A percentile compares a stretch with the other conserved stretches of the same genome.
Conservation (phyloP, 495 filamentous ascomycete species). For the Hypoxylon fuscum region DNA sequence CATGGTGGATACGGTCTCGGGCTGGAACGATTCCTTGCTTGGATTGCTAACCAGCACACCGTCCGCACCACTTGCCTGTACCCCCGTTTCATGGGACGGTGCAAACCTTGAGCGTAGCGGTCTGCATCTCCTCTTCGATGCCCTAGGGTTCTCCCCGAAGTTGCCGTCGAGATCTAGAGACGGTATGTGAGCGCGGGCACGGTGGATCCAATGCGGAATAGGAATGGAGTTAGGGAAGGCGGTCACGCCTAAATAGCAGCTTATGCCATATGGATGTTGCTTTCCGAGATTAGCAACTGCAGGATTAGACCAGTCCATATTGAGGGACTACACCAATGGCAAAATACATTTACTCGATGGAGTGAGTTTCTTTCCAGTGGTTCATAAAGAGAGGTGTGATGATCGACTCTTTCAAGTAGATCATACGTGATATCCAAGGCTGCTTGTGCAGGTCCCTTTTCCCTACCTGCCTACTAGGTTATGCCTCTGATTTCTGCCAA, state of each 20-base stretch:
- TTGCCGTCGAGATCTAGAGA: conserved; percentile 16
- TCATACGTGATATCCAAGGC: background rate
- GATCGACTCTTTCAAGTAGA: conserved; percentile 20
- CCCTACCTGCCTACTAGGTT: background rate
- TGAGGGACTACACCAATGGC: conserved; percentile 15
- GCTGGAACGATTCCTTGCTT: conserved; percentile 94
- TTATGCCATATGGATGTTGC: conserved; percentile 7
- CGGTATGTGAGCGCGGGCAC: background rate
- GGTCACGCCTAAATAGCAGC: conserved; percentile 24
- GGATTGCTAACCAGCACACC: conserved; percentile 92
- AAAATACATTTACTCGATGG: no score
- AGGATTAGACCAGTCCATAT: conserved; percentile 4
- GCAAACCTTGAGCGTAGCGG: conserved; percentile 73
- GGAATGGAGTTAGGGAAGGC: conserved; percentile 32
- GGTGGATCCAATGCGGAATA: conserved; percentile 16
- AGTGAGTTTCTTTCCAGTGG: no score
- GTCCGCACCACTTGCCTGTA: conserved; percentile 91
- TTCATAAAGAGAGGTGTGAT: conserved; percentile 1
- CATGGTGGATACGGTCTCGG: conserved; percentile 97
- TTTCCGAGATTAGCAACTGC: conserved; percentile 12
- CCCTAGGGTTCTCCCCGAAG: conserved; percentile 16
- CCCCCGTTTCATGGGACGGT: conserved; percentile 91
- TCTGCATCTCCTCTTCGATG: conserved; percentile 3
- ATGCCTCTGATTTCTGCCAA: background rate
- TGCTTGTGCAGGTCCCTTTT: no score